phyloP scores from a whole-genome alignment of 2,329 filamentous ascomycete genomes.

The Pseudogymnoascus pannorum region DNA sequence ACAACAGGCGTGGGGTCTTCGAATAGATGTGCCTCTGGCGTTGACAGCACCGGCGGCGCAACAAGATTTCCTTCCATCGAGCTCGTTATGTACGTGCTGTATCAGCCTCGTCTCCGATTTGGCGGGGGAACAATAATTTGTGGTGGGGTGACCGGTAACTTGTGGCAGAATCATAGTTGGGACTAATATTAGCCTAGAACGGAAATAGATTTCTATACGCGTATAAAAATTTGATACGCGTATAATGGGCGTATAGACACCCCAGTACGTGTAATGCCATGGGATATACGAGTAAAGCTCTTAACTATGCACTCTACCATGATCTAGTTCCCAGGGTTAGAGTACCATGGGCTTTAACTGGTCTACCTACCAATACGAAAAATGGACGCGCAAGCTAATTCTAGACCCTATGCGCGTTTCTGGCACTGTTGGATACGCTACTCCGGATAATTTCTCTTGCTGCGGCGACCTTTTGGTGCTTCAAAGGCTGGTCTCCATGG shows the following conservation, averaged over 20 bases:
- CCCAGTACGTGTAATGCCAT: background rate
- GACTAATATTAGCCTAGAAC: background rate
- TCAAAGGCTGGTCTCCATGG: background rate
- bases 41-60: conserved; percentile 54
- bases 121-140: conserved; percentile 11
- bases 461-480: background rate
- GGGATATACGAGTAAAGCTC: background rate
- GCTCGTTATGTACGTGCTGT: background rate
- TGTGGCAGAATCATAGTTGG: background rate
- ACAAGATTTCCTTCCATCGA: conserved; percentile 41
- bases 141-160: background rate
- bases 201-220: background rate
- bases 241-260: background rate
- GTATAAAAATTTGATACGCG: background rate
- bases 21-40: conserved; percentile 53
- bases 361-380: too few species aligned
- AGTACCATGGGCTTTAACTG: too few species aligned
- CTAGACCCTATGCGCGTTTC: background rate
- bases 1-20: conserved; percentile 38
- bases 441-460: background rate
- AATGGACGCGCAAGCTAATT: conserved; percentile 1
- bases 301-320: background rate
- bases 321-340: background rate
- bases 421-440: background rate
- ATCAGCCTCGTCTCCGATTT: background rate